Percentiles rank a stretch among this genome's conserved stretches.
Conservation (phyloP, 805 yeast genomes). For the Metschnikowia baotianmanensis region DNA sequence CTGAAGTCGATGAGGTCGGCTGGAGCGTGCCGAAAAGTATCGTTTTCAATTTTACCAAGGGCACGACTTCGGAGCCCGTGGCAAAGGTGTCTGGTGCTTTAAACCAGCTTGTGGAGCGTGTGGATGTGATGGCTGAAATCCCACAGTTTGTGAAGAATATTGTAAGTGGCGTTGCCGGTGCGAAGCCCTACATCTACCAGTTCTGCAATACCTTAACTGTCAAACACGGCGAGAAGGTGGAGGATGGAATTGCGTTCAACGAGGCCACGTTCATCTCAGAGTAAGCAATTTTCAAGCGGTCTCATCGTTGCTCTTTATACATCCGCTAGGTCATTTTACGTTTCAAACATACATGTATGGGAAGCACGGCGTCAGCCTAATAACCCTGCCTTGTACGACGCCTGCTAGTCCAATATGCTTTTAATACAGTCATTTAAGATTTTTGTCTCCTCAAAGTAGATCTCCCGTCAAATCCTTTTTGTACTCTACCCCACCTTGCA, state of each 20-base stretch:
- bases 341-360: background rate
- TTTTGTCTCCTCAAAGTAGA: too few species aligned
- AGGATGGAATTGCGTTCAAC: conserved; percentile 65
- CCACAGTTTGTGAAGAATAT: conserved; percentile 92
- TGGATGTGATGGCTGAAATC: conserved; percentile 96
- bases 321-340: background rate
- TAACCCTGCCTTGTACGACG: background rate
- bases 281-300: too few species aligned
- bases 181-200: conserved; percentile 96
- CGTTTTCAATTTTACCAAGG: conserved; percentile 51
- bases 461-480: too few species aligned
- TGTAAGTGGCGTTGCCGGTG: conserved; percentile 92
- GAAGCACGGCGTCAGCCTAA: background rate
- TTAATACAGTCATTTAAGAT: background rate
- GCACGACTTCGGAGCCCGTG: conserved; percentile 34
- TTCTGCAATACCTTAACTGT: conserved; percentile 65
- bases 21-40: conserved; percentile 85
- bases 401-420: background rate
- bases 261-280: conserved; percentile 78
- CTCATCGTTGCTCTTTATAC: too few species aligned
- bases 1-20: conserved; percentile 70
- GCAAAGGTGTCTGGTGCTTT: conserved; percentile 62
- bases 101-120: conserved; percentile 70
- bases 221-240: conserved; percentile 42
- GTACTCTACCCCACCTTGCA: too few species aligned